A percentile compares a stretch with the other conserved stretches of the same genome.
Evolutionary conservation across 1,139 yeast species (phyloP).

Genomic region (Candida tropicalis): DNA sequence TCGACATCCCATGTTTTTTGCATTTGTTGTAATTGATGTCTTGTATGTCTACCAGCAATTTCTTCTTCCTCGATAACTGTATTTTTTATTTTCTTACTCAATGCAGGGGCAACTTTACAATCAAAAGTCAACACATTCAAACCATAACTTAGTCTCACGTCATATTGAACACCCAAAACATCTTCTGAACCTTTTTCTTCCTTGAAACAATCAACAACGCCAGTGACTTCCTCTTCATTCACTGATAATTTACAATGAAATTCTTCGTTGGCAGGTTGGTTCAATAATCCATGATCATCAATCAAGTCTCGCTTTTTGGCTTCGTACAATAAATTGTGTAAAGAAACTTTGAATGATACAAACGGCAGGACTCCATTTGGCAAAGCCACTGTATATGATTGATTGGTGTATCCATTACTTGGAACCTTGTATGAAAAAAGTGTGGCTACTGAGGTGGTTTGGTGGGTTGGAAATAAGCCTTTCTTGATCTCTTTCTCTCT

Average conservation of each 20-base stretch:
- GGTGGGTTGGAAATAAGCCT: constrained; percentile 38
- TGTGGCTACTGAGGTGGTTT: constrained; percentile 26
- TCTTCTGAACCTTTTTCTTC: constrained; percentile 24
- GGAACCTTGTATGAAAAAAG: constrained; percentile 50
- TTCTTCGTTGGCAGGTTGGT: constrained; percentile 37
- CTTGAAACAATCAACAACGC: constrained; percentile 40
- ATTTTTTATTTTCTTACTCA: constrained; percentile 37
- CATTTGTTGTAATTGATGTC: constrained; percentile 51
- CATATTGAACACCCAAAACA: constrained; percentile 44
- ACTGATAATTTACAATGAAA: constrained; percentile 47
- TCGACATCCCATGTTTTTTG: constrained; percentile 54
- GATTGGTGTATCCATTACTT: constrained; percentile 46
- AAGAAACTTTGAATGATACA: constrained; percentile 44
- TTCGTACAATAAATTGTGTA: constrained; percentile 43
- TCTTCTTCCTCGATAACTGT: constrained; percentile 25
- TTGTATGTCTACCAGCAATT: constrained; percentile 45
- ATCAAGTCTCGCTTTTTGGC: constrained; percentile 37
- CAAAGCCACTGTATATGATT: constrained; percentile 44
- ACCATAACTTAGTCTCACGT: constrained; percentile 51
- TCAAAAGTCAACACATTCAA: constrained; percentile 50
- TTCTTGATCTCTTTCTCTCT: constrained; percentile 31
- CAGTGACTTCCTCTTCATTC: constrained; percentile 52
- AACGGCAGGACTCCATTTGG: constrained; percentile 49
- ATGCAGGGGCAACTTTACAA: constrained; percentile 46
- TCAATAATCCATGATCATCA: constrained; percentile 33